Conservation (phyloP, 192 early-diverging fungal species). For the Coemansia guatemalensis region DNA sequence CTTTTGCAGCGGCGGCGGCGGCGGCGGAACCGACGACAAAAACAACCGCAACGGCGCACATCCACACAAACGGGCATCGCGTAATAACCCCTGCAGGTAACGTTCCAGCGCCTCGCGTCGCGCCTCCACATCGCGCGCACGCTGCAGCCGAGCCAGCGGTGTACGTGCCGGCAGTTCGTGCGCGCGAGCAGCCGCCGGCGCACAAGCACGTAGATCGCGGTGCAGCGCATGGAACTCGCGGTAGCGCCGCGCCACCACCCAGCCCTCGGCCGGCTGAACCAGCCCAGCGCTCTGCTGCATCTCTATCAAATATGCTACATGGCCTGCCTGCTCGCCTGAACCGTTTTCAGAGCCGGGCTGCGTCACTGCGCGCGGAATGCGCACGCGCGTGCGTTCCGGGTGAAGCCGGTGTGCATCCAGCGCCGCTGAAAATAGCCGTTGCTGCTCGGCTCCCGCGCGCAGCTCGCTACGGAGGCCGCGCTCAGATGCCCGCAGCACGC, state of each 20-base stretch:
- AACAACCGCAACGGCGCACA: constrained; percentile 67
- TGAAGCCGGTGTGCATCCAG: constrained; percentile 62
- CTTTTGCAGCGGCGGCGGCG: constrained; percentile 17
- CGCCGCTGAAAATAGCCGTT: constrained; percentile 59
- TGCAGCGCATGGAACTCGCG: constrained; percentile 87
- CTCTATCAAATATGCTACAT: constrained; percentile 61
- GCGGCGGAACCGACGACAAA: constrained; percentile 56
- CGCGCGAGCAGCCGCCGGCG: constrained; percentile 56
- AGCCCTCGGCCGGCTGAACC: constrained; percentile 49
- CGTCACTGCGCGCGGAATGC: constrained; percentile 40
- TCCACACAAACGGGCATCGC: constrained; percentile 59
- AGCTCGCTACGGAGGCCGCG: constrained; percentile 58
- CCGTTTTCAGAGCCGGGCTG: not conserved
- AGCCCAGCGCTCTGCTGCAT: constrained; percentile 57
- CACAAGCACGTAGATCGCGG: constrained; percentile 59
- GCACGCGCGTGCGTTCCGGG: constrained; percentile 48
- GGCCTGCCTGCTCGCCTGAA: not conserved
- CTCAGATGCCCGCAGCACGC: constrained; percentile 64
- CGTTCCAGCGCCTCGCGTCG: constrained; percentile 65
- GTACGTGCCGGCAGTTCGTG: constrained; percentile 77
- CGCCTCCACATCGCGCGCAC: constrained; percentile 65
- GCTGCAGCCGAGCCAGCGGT: constrained; percentile 64
- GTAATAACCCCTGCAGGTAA: constrained; percentile 67
- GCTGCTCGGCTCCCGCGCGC: constrained; percentile 61
- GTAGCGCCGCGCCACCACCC: constrained; percentile 78